Percentiles rank a stretch among this genome's conserved stretches.
Conservation (phyloP, 1,139 yeast species). For the Suhomyces coccinellae region DNA sequence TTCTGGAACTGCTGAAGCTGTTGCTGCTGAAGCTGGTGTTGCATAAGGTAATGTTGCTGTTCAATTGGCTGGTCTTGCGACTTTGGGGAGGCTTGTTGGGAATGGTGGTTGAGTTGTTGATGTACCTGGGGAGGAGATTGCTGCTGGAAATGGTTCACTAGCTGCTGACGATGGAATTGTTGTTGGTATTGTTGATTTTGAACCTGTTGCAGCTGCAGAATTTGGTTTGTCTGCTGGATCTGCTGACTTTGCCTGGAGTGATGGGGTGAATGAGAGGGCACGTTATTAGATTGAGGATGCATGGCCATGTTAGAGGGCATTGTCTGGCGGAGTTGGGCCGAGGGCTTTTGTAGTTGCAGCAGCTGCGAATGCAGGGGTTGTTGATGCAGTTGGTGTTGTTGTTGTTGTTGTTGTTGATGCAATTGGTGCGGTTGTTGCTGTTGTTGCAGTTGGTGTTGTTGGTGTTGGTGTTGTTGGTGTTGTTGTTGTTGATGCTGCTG, state of each 20-base stretch:
- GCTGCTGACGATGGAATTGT: constrained; percentile 15
- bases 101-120: constrained; percentile 7
- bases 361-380: neutral
- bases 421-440: neutral
- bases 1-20: constrained; percentile 16
- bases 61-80: constrained; percentile 14
- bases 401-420: constrained; percentile 3
- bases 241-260: constrained; percentile 1
- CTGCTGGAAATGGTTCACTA: constrained; percentile 11
- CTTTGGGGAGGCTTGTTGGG: constrained; percentile 13
- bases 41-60: constrained; percentile 10
- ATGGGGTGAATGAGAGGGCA: constrained; percentile 7
- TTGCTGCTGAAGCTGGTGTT: constrained; percentile 12
- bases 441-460: neutral
- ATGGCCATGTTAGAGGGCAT: constrained; percentile 7
- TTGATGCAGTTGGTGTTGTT: constrained; percentile 3
- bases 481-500: neutral
- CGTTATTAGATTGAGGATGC: constrained; percentile 9
- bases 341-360: neutral
- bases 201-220: neutral
- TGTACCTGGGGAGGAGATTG: constrained; percentile 10
- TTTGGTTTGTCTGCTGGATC: neutral
- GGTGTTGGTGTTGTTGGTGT: constrained; percentile 1
- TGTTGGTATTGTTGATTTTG: constrained; percentile 6
- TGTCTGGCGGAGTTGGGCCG: constrained; percentile 4